Base-by-base conservation (phyloP, 2,329 filamentous ascomycete genomes). In the Alternaria ventricosa region DNA sequence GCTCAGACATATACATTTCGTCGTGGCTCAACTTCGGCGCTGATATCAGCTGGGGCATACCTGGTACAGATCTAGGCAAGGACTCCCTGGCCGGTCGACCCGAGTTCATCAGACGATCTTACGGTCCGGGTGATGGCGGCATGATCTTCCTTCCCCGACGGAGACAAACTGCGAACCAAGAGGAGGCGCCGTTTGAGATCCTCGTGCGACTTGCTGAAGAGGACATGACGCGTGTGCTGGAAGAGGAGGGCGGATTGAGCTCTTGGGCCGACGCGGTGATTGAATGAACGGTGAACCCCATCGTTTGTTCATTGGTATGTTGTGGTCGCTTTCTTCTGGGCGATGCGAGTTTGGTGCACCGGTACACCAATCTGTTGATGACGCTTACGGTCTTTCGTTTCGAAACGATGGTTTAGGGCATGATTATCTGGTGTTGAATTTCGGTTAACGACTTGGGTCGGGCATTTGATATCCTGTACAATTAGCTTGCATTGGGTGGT, bases 401-500 rank as follows among this genome's bases (percentile, higher is more conserved):
- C 54, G 53, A 60, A 23, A 41, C 23, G 13, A 65, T 62, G 55
- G 65, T 66, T 66, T 70, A 51, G 59, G 58, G 67, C 55, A 70
- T 70, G 51, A 50, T 62, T 63, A 63, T 57, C 36, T 47, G 69
- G 66, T 64, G 70, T 71, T 67, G 61, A 25, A 47, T 56, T 66
- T 66, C 20, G 60, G 49, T 55, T 61, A 44, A 63, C 20, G 60
- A 45, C 49, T 67, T 70, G 64, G 70, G 70, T 69, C 69, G 67
- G 72, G 64, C 66, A 72, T 74, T 63, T 73, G 69, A 78, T 78
- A 78, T 76, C 75, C 74, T 78, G 75, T 77, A 78, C 72, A 69
- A 78, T 50, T 77, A 78, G 53, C 56, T 64, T 63, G 56, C 58
- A 57, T 62, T 61, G 27, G 27, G 41, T 18, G 41, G 50, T 55